Evolutionary conservation across 129 eudicot genomes (phyloP).

Genomic region (Mikania micrantha): DNA sequence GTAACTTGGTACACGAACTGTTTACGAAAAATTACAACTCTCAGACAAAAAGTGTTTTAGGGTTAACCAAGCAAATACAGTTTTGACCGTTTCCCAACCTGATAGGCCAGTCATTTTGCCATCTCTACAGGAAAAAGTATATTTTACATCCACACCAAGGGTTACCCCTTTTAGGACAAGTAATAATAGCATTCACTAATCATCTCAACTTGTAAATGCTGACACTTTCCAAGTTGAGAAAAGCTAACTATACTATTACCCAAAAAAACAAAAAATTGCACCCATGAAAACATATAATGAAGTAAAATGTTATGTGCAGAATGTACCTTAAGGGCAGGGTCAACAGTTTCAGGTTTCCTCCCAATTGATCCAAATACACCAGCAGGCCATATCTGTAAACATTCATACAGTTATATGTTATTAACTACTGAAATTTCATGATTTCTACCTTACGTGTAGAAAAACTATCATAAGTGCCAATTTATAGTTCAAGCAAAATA

Average conservation of each 20-base stretch:
- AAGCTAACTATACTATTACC: too few relatives aligned
- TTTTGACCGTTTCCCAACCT: background rate
- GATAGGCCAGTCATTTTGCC: background rate
- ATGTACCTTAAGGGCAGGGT: slow-evolving; percentile 31
- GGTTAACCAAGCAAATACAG: background rate
- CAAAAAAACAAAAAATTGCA: background rate
- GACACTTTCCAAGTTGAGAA: too few relatives aligned
- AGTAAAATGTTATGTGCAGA: background rate
- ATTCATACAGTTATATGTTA: background rate
- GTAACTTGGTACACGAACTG: background rate
- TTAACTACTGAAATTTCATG: background rate
- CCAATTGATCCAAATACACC: slow-evolving; percentile 32
- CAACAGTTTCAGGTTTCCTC: slow-evolving; percentile 23
- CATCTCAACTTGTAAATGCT: too few relatives aligned
- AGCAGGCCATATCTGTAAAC: slow-evolving; percentile 36
- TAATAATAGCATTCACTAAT: too few relatives aligned
- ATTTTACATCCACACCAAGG: background rate
- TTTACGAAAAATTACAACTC: background rate
- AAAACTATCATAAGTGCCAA: background rate
- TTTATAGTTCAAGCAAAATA: background rate
- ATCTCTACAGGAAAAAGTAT: background rate
- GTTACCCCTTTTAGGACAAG: background rate
- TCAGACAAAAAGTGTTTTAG: background rate
- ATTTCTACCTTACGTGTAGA: background rate
- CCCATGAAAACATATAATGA: background rate